phyloP scores from a whole-genome alignment of 805 yeast species.

The Kazachstania bromeliacearum region DNA sequence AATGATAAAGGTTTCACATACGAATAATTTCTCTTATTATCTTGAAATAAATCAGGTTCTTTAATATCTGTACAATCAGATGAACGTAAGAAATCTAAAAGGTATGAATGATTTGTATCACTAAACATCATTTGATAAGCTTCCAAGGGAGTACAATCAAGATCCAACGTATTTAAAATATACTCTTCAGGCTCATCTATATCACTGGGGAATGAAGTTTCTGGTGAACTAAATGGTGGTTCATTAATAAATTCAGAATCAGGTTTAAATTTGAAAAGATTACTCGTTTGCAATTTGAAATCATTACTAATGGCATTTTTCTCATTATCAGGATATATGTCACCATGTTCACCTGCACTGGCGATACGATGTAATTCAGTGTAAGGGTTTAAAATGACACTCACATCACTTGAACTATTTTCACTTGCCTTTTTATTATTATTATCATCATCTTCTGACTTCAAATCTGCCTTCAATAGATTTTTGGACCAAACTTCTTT shows the following conservation, averaged over 20 bases:
- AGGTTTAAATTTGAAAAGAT: slow-evolving; percentile 25
- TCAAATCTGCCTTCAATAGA: slow-evolving; percentile 9
- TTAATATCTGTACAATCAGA: slow-evolving; percentile 32
- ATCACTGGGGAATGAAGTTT: slow-evolving; percentile 44
- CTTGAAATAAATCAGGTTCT: slow-evolving; percentile 30
- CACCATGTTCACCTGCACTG: slow-evolving; percentile 30
- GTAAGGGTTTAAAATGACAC: not conserved
- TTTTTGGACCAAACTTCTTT: slow-evolving; percentile 56
- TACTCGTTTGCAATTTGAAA: not conserved
- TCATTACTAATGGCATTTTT: slow-evolving; percentile 7
- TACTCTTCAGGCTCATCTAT: slow-evolving; percentile 39
- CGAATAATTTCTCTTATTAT: slow-evolving; percentile 43
- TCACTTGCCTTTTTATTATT: not conserved
- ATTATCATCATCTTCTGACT: not conserved
- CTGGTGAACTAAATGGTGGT: slow-evolving; percentile 61
- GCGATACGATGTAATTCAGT: not conserved
- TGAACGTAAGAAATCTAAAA: slow-evolving; percentile 33
- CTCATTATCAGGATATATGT: slow-evolving; percentile 19
- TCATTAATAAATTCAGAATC: slow-evolving; percentile 37
- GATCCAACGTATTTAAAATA: slow-evolving; percentile 33
- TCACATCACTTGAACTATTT: not conserved
- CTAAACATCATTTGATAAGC: slow-evolving; percentile 69
- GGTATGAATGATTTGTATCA: slow-evolving; percentile 36
- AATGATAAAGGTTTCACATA: slow-evolving; percentile 70
- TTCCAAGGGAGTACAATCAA: slow-evolving; percentile 60